A percentile compares a stretch with the other conserved stretches of the same genome.
These are phyloP conservation scores for Plasmodium vivax DNA, from an alignment of 169 alveolate species.

Conservation along the genomic window DNA sequence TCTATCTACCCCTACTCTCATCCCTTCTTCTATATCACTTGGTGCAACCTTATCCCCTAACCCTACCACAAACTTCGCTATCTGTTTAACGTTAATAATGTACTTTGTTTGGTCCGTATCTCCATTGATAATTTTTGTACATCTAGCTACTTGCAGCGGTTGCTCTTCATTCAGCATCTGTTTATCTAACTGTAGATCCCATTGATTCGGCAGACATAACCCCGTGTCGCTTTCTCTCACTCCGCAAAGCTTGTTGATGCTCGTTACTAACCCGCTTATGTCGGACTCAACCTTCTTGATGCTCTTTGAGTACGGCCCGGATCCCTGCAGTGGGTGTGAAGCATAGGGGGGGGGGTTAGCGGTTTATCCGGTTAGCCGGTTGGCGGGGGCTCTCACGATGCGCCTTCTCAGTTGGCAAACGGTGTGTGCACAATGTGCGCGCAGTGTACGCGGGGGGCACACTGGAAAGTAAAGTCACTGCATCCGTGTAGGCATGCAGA, in stretches of 20 bases:
- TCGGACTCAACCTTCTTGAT: conserved; percentile 83
- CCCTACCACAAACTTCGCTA: conserved; percentile 99
- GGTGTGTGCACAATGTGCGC: not conserved
- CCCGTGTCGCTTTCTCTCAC: conserved; percentile 99
- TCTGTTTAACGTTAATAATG: conserved; percentile 95
- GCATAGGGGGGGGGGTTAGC: not conserved
- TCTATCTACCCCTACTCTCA: conserved; percentile 99
- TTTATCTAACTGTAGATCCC: conserved; percentile 98
- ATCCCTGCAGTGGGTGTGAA: conserved; percentile 75
- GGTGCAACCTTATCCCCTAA: conserved; percentile 99
- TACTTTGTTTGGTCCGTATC: conserved; percentile 98
- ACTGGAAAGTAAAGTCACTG: not conserved
- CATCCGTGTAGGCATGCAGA: not conserved
- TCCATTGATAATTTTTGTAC: conserved; percentile 97
- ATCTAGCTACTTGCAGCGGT: conserved; percentile 98
- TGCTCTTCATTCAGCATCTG: conserved; percentile 96
- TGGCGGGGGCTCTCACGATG: not conserved
- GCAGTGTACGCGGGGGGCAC: not conserved
- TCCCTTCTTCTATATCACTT: conserved; percentile 99
- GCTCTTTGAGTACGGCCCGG: conserved; percentile 84
- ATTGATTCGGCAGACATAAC: conserved; percentile 96
- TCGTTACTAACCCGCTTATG: conserved; percentile 77
- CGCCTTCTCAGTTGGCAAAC: not conserved
- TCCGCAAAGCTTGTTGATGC: conserved; percentile 86
- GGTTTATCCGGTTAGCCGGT: not conserved